Conservation (phyloP, 495 filamentous ascomycete genomes). For the Neurospora sp. region DNA sequence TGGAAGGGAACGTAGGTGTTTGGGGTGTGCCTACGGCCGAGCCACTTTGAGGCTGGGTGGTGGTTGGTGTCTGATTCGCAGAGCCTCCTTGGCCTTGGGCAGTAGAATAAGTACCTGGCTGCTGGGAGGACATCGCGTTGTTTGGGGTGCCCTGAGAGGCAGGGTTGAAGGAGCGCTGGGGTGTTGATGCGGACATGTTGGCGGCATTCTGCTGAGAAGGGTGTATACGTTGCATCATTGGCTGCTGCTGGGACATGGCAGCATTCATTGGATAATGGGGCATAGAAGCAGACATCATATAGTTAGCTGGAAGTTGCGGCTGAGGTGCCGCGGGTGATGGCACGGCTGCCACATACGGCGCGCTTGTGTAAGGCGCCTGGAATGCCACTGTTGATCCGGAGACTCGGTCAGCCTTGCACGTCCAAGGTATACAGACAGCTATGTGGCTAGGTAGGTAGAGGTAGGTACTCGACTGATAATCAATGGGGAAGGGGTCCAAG, state of each 20-base stretch:
- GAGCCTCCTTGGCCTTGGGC: slow-evolving; percentile 23
- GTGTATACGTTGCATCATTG: slow-evolving; percentile 38
- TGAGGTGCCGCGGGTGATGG: slow-evolving; percentile 33
- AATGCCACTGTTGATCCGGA: slow-evolving; percentile 34
- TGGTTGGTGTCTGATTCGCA: slow-evolving; percentile 29
- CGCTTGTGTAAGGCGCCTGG: slow-evolving; percentile 41
- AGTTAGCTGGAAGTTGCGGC: slow-evolving; percentile 37
- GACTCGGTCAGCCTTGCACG: slow-evolving; percentile 8
- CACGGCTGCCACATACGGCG: slow-evolving; percentile 37
- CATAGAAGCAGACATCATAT: slow-evolving; percentile 36
- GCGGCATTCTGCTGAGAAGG: slow-evolving; percentile 23
- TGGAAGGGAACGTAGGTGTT: slow-evolving; percentile 38
- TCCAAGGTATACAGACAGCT: neutral
- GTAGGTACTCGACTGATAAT: neutral
- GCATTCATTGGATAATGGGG: slow-evolving; percentile 28
- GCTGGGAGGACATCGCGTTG: slow-evolving; percentile 23
- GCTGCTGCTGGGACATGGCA: slow-evolving; percentile 27
- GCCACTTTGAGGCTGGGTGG: slow-evolving; percentile 15
- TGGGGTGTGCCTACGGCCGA: slow-evolving; percentile 30
- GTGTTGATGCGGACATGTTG: slow-evolving; percentile 28
- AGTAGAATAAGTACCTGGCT: slow-evolving; percentile 15
- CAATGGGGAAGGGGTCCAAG: neutral
- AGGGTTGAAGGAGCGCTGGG: slow-evolving; percentile 29
- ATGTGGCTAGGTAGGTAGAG: neutral
- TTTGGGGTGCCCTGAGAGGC: slow-evolving; percentile 23